phyloP scores from a whole-genome alignment of 305 asterid genomes.

The Rubia balearica region DNA sequence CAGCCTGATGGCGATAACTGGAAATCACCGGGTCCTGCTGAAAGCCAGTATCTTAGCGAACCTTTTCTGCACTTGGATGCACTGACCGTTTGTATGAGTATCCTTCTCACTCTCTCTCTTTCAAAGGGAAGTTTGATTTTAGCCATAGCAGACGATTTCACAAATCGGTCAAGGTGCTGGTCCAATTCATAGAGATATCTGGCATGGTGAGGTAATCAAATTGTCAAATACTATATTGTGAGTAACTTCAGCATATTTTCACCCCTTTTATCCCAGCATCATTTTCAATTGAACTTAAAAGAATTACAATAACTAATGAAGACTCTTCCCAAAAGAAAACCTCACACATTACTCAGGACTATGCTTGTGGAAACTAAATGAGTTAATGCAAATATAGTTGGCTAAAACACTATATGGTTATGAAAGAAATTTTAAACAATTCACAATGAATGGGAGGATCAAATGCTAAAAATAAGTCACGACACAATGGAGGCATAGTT shows the following conservation, averaged over 20 bases:
- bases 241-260: neutral
- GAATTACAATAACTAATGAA: neutral
- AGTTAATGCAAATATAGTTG: neutral
- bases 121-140: conserved; percentile 66
- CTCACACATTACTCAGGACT: neutral
- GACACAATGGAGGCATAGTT: neutral
- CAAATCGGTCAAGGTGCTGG: conserved; percentile 76
- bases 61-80: conserved; percentile 72
- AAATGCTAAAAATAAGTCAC: neutral
- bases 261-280: neutral
- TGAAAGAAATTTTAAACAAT: neutral
- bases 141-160: conserved; percentile 73
- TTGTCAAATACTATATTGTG: neutral
- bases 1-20: conserved; percentile 73
- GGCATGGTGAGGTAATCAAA: conserved; percentile 18
- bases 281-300: neutral
- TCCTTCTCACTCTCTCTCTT: conserved; percentile 49
- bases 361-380: neutral
- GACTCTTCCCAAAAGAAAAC: neutral
- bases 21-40: conserved; percentile 89
- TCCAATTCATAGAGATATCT: conserved; percentile 84
- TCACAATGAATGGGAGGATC: neutral
- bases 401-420: neutral
- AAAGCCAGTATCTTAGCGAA: conserved; percentile 90
- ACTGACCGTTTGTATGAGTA: conserved; percentile 74